Conservation (phyloP, 2,329 filamentous ascomycete species). For the Coleophoma crateriformis region DNA sequence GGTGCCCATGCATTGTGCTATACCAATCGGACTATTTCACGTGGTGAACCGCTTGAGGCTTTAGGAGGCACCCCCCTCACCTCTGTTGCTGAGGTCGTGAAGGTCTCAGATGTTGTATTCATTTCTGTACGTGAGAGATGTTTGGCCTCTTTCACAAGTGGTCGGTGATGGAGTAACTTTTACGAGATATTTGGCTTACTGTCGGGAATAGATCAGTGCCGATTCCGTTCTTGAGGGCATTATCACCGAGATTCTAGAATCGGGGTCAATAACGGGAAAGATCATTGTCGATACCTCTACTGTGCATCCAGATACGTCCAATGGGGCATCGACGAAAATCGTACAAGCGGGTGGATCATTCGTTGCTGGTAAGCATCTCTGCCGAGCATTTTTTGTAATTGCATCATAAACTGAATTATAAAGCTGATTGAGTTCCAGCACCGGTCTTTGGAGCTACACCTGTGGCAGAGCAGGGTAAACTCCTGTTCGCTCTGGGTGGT, state of each 20-base stretch:
- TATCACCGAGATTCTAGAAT: slow-evolving; percentile 15
- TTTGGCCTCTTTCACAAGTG: too few relatives aligned
- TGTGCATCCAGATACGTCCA: slow-evolving; percentile 27
- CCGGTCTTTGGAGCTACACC: slow-evolving; percentile 38
- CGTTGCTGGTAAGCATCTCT: slow-evolving; percentile 25
- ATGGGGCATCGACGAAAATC: slow-evolving; percentile 25
- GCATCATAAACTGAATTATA: slow-evolving; percentile 8
- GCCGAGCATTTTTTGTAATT: too few relatives aligned
- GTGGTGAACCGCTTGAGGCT: slow-evolving; percentile 28
- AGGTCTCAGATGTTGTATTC: slow-evolving; percentile 13
- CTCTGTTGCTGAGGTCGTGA: slow-evolving; percentile 21
- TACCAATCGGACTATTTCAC: slow-evolving; percentile 35
- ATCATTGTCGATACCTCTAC: slow-evolving; percentile 26
- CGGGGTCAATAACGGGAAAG: slow-evolving; percentile 20
- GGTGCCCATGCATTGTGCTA: slow-evolving; percentile 23
- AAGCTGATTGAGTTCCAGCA: slow-evolving; percentile 34
- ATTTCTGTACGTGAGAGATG: slow-evolving; percentile 14
- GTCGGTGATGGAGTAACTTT: too few relatives aligned
- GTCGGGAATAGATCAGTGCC: slow-evolving; percentile 26
- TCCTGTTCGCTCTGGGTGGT: slow-evolving; percentile 37
- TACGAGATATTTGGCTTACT: background rate
- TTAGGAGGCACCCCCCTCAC: slow-evolving; percentile 30
- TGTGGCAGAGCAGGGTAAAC: slow-evolving; percentile 35
- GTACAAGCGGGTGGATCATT: slow-evolving; percentile 29
- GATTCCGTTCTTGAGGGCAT: slow-evolving; percentile 30